phyloP scores from a whole-genome alignment of 75 land plant genomes.

The Azolla pinnata region DNA sequence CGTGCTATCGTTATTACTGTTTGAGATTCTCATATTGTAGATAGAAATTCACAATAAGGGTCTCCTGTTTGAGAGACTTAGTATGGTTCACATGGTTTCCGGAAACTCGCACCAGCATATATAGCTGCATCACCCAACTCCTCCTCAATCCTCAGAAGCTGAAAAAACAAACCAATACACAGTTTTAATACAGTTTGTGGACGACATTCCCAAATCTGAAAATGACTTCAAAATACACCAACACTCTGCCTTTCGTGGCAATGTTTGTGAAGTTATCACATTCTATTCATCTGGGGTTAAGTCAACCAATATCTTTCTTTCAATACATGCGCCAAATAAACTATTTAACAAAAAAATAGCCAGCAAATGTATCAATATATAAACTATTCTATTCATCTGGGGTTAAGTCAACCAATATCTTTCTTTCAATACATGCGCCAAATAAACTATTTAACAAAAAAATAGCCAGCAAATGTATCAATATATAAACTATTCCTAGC shows the following conservation, averaged over 20 bases:
- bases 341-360: slow-evolving; percentile 4
- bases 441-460: too few species aligned
- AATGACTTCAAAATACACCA: too few species aligned
- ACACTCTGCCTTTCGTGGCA: too few species aligned
- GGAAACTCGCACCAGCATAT: slow-evolving; percentile 84
- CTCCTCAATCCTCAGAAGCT: slow-evolving; percentile 92
- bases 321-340: too few species aligned
- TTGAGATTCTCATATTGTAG: neutral
- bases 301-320: too few species aligned
- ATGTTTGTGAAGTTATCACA: too few species aligned
- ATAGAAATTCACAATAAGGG: neutral
- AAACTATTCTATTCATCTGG: too few species aligned
- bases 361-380: neutral
- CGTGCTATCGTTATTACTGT: too few species aligned
- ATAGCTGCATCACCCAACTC: slow-evolving; percentile 93
- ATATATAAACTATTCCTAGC: neutral
- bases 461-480: slow-evolving; percentile 3
- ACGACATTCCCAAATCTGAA: too few species aligned
- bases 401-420: too few species aligned
- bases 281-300: too few species aligned
- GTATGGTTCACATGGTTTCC: slow-evolving; percentile 79
- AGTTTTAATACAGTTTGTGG: neutral
- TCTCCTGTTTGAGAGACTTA: slow-evolving; percentile 15
- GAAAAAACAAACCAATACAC: slow-evolving; percentile 5
- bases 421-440: too few species aligned